Conservation (phyloP, 2,329 filamentous ascomycete genomes). For the Boeremia lycopersici region DNA sequence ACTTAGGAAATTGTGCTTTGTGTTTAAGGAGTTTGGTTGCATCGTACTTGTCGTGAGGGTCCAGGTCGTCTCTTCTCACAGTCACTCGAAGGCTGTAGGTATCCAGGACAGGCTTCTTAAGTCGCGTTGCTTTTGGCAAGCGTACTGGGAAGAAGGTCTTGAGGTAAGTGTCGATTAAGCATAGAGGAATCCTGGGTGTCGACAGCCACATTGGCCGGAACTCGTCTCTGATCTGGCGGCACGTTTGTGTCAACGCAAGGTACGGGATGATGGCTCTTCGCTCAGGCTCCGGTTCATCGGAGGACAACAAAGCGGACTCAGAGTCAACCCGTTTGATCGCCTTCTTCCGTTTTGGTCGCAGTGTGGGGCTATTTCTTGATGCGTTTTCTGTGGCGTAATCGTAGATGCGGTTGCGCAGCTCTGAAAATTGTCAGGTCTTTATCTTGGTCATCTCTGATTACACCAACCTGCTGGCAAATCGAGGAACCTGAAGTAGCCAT, state of each 20-base stretch:
- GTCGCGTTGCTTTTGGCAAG: background rate
- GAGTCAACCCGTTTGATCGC: background rate
- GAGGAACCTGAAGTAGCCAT: constrained; percentile 18
- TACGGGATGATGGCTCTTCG: constrained; percentile 20
- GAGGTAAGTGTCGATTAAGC: constrained; percentile 23
- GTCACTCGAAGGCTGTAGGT: constrained; percentile 20
- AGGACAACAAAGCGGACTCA: background rate
- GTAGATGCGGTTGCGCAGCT: constrained; percentile 36
- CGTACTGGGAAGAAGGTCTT: constrained; percentile 26
- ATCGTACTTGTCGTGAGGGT: constrained; percentile 1
- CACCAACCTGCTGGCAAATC: constrained; percentile 31
- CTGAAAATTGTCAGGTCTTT: constrained; percentile 19
- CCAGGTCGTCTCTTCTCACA: constrained; percentile 15
- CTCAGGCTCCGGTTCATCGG: background rate
- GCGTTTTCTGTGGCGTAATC: constrained; percentile 20
- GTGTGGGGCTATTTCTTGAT: constrained; percentile 21
- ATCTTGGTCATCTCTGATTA: background rate
- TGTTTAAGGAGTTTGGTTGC: constrained; percentile 26
- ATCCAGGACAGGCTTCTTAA: background rate
- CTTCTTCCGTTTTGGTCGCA: constrained; percentile 1
- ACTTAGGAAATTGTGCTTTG: constrained; percentile 23
- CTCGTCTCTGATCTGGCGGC: constrained; percentile 29
- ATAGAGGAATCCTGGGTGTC: constrained; percentile 26
- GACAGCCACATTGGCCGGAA: constrained; percentile 36
- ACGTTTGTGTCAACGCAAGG: constrained; percentile 29